Percentiles rank a stretch among this genome's conserved stretches.
Evolutionary conservation across 768 basidiomycete species (phyloP).

Genomic region (Termitomyces sp.): DNA sequence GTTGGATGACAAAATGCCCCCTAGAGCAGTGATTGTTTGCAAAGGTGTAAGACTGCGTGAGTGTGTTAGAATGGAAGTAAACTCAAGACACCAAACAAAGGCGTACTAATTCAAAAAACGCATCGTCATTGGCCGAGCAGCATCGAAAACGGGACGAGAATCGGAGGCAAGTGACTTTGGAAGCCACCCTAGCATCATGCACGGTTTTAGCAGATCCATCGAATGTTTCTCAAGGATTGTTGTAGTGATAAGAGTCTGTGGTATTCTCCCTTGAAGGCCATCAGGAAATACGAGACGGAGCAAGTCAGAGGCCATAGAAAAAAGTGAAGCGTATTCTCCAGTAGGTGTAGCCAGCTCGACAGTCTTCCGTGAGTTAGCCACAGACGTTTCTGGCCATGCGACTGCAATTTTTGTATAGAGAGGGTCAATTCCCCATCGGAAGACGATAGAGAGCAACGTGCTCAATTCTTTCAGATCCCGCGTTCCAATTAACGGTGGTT

Average conservation of each 20-base stretch:
- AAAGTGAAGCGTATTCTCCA: slow-evolving; percentile 39
- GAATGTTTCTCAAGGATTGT: slow-evolving; percentile 51
- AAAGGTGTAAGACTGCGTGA: slow-evolving; percentile 51
- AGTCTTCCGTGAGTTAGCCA: slow-evolving; percentile 22
- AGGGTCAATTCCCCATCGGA: slow-evolving; percentile 67
- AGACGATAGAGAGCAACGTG: slow-evolving; percentile 59
- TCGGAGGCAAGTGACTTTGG: slow-evolving; percentile 43
- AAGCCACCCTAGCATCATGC: slow-evolving; percentile 69
- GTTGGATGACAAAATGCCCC: slow-evolving; percentile 45
- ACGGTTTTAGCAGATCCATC: slow-evolving; percentile 51
- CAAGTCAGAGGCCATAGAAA: slow-evolving; percentile 35
- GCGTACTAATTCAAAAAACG: slow-evolving; percentile 61
- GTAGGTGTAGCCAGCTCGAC: slow-evolving; percentile 38
- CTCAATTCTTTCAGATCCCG: slow-evolving; percentile 60
- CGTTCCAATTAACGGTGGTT: slow-evolving; percentile 46
- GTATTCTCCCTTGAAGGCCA: slow-evolving; percentile 38
- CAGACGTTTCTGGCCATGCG: slow-evolving; percentile 28
- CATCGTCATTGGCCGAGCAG: slow-evolving; percentile 44
- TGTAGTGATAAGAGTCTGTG: slow-evolving; percentile 58
- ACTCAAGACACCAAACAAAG: slow-evolving; percentile 11
- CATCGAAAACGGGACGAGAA: slow-evolving; percentile 33
- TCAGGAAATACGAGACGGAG: slow-evolving; percentile 47
- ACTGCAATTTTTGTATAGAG: slow-evolving; percentile 38
- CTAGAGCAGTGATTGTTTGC: slow-evolving; percentile 61
- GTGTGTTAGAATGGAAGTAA: slow-evolving; percentile 14